Evolutionary conservation across 345 rosid genomes (phyloP).

Genomic region (Hypericum perforatum): DNA sequence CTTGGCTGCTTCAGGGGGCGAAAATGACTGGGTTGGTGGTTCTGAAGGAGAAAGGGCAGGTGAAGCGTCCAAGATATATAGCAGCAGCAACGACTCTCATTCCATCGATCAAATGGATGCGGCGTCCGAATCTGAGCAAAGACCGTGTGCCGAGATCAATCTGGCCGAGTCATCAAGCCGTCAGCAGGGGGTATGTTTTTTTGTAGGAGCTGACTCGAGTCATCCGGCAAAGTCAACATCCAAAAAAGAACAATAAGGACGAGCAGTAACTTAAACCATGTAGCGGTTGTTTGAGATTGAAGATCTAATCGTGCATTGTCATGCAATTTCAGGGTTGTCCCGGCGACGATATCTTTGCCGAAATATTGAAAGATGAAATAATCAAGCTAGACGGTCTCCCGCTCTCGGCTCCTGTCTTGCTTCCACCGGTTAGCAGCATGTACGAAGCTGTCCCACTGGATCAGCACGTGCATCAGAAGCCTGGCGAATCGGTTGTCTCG

Average conservation of each 20-base stretch:
- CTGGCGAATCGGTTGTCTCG: constrained; percentile 4
- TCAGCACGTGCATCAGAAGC: constrained; percentile 8
- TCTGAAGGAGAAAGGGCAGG: constrained; percentile 23
- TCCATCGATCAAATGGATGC: constrained; percentile 39
- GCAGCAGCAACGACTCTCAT: constrained; percentile 41
- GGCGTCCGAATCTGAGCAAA: constrained; percentile 40
- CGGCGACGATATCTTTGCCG: constrained; percentile 51
- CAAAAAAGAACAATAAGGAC: too few species aligned
- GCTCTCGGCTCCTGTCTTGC: constrained; percentile 1
- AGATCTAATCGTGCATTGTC: not conserved
- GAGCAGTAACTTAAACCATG: too few species aligned
- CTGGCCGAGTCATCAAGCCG: constrained; percentile 37
- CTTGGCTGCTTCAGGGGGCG: constrained; percentile 17
- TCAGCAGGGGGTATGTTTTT: not conserved
- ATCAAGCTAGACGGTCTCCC: constrained; percentile 48
- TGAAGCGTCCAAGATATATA: constrained; percentile 27
- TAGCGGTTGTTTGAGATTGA: too few species aligned
- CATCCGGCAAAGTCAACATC: too few species aligned
- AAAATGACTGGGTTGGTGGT: not conserved
- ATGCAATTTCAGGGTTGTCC: constrained; percentile 29
- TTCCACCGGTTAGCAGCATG: constrained; percentile 8
- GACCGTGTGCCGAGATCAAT: constrained; percentile 19
- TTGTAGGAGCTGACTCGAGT: too few species aligned
- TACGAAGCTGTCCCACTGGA: constrained; percentile 2
- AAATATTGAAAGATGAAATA: constrained; percentile 73